These are phyloP conservation scores for Globomyces pollinis-pini DNA, from an alignment of 192 early-diverging fungal genomes.

Conservation along the genomic window DNA sequence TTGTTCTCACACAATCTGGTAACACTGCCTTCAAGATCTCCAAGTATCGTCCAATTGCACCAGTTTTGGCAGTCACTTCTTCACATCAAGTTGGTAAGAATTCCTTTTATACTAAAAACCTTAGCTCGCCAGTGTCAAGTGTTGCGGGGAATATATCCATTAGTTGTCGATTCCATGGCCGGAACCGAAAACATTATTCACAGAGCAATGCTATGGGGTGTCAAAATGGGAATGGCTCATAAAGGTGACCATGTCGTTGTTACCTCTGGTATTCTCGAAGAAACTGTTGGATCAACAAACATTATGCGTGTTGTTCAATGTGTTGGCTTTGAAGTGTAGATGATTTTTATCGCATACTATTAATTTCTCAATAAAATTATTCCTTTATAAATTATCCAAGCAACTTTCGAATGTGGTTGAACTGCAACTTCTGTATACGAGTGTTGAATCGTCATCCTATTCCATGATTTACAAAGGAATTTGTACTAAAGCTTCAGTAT, in stretches of 20 bases:
- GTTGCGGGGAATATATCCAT: conserved; percentile 46
- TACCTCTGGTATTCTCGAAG: conserved; percentile 37
- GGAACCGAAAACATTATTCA: conserved; percentile 47
- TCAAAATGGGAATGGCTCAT: conserved; percentile 51
- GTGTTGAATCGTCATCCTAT: no score
- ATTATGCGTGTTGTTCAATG: conserved; percentile 48
- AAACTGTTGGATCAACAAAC: conserved; percentile 35
- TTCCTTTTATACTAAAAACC: not conserved
- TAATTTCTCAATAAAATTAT: no score
- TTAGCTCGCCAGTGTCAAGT: conserved; percentile 41
- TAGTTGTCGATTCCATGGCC: conserved; percentile 41
- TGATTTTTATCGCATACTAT: no score
- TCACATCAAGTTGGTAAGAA: conserved; percentile 40
- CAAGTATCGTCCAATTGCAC: conserved; percentile 89
- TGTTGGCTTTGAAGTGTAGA: conserved; percentile 25
- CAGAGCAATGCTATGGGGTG: conserved; percentile 48
- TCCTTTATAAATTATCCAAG: no score
- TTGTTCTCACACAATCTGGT: conserved; percentile 78
- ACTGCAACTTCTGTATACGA: no score
- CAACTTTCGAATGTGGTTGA: no score
- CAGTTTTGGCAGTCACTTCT: conserved; percentile 85
- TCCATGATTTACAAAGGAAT: no score
- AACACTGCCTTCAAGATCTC: conserved; percentile 81
- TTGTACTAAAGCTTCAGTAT: no score
- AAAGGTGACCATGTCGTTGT: conserved; percentile 44